phyloP scores from a whole-genome alignment of 371 early-diverging fungal species.

The Mortierella sp. region DNA sequence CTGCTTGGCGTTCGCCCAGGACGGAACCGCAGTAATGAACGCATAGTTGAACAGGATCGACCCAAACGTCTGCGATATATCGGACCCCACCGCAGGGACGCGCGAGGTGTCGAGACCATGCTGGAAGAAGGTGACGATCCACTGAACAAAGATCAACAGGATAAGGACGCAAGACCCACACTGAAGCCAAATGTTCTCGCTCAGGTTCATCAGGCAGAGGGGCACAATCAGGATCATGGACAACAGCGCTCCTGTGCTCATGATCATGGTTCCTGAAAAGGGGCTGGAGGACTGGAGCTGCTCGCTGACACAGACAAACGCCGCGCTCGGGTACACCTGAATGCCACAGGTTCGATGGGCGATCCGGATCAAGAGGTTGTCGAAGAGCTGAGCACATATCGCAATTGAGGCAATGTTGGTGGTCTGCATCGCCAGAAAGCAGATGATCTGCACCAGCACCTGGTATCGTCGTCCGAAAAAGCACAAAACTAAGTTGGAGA shows the following conservation, averaged over 20 bases:
- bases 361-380: constrained; percentile 55
- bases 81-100: constrained; percentile 60
- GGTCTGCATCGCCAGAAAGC: constrained; percentile 70
- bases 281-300: constrained; percentile 48
- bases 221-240: constrained; percentile 65
- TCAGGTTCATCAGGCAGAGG: constrained; percentile 66
- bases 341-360: constrained; percentile 58
- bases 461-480: constrained; percentile 68
- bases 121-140: constrained; percentile 67
- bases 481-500: constrained; percentile 68
- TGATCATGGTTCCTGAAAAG: constrained; percentile 62
- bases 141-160: constrained; percentile 62
- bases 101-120: constrained; percentile 62
- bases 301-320: constrained; percentile 38
- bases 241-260: constrained; percentile 65
- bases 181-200: constrained; percentile 68
- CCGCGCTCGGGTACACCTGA: constrained; percentile 36
- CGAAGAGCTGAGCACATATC: constrained; percentile 68
- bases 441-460: constrained; percentile 62
- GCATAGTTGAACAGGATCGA: constrained; percentile 73
- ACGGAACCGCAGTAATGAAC: constrained; percentile 73
- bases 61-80: constrained; percentile 66
- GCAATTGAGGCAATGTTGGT: constrained; percentile 73
- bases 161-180: constrained; percentile 63
- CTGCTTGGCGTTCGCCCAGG: constrained; percentile 69